Base-by-base conservation (phyloP, 768 basidiomycete genomes). In the Serendipita indica region DNA sequence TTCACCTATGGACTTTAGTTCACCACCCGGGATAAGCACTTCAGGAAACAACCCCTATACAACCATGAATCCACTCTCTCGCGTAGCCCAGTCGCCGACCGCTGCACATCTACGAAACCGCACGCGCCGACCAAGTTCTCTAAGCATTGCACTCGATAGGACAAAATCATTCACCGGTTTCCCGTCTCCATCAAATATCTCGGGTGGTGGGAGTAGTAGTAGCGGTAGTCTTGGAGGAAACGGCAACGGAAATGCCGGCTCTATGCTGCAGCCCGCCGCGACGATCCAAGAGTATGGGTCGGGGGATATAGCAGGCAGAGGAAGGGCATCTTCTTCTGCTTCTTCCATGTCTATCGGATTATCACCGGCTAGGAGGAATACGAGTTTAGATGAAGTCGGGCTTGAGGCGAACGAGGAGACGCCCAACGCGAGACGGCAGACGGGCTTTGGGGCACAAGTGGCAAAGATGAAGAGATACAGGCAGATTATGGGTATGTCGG, bases 91-190 rank as follows among this genome's bases (percentile, higher is more conserved):
- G 22, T 54, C 49, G 30, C 49, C 49, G 20, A 54, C 49, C n/a
- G 10, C 16, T 7, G 49, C 49, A 6, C 49, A 54, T n/a, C 20
- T 27, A 28, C 12, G 49, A 30, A 32, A 25, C 49, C 49, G 49
- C 30, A 30, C 49, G 4, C 49, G 49, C 7, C 49, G 49, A 20
- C 49, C 49, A 54, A 54, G 49, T n/a, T 54, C 49, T 16, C 49
- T 54, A 10, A 54, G 49, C 49, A 18, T 54, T n/a, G 49, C n/a
- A 54, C 30, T 54, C 22, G 49, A 54, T 54, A 54, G 30, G 30
- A 54, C 30, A 16, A 54, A 54, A 30, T 16, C 49, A 7, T 27
- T 18, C n/a, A 28, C 20, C 4, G 20, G 4, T 7, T 3, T 25
- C 22, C 10, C 49, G 22, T 10, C 49, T 20, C 7, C 49, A n/a